Base-by-base conservation (phyloP, 2,329 filamentous ascomycete species). In the Sarocladiaceae sp. region DNA sequence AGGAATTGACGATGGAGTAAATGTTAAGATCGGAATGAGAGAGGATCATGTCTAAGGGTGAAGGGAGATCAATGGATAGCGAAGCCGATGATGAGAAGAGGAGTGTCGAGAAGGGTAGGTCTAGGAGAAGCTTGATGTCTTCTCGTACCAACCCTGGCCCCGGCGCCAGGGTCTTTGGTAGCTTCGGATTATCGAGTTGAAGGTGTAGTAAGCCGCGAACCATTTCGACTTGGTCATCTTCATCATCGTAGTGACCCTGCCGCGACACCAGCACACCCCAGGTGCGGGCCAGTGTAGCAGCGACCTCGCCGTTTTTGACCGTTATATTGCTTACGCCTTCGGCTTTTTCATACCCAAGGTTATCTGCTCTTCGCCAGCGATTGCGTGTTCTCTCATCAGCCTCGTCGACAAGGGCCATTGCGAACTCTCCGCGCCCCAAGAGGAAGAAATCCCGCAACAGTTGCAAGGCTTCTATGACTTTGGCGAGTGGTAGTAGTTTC, bases 401-500 rank as follows among this genome's bases (percentile, higher is more conserved):
- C 65, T 96, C 87, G 27, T 83, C 78, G 1, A 94, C 88, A 20
- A 98, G 66, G 0, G 85, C 83, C 64, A 93, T 82, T 16, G 90
- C 88, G 60, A 98, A 98, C 60, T 97, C 93, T 43, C 91, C 91
- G 26, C 88, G 78, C 1, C 85, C 84, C 1, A 98, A 73, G 2
- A 98, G 74, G 53, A 96, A 88, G 64, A 95, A 96, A 46, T 93
- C 83, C 39, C 90, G 78, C 1, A 96, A 72, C 7, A 96, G 71
- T 21, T 80, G 78, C 12, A 97, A 69, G 41, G 86, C 80, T 51
- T 93, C 83, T 5, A 88, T 68, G 3, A 95, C 88, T 54, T 80
- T 85, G 10, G 78, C 73, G 5, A 89, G 68, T 0, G 93, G 93
- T 3, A 98, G 65, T 0, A 97, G 72, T 55, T 85, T 83, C 43